Conservation (phyloP, 192 early-diverging fungal genomes). For the Linnemannia exigua region DNA sequence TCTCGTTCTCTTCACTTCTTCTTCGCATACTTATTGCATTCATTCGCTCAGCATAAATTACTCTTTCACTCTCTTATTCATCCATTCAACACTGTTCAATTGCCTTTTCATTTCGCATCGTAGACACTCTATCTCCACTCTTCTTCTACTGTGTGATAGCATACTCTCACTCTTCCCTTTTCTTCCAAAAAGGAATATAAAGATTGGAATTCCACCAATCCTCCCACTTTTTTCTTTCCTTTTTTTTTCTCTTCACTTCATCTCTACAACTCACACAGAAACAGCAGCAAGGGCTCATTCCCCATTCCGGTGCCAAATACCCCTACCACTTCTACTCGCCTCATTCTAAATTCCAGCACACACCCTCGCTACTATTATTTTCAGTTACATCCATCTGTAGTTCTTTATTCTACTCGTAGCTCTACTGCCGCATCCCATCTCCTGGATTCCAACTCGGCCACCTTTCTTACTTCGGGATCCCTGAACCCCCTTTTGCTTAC, state of each 20-base stretch:
- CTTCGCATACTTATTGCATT: neutral
- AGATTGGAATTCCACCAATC: constrained; percentile 40
- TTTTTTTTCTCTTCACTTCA: constrained; percentile 11
- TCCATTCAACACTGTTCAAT: neutral
- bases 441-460: neutral
- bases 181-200: constrained; percentile 47
- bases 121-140: neutral
- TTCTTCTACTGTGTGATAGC: neutral
- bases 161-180: neutral
- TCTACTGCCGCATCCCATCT: no score
- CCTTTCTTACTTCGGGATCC: neutral
- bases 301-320: neutral
- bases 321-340: neutral
- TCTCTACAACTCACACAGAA: neutral
- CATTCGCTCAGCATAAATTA: neutral
- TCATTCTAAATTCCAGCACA: neutral
- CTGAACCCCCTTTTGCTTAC: neutral
- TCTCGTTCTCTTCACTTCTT: no score
- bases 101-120: neutral
- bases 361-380: neutral
- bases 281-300: neutral
- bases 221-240: constrained; percentile 22
- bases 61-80: neutral
- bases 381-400: neutral
- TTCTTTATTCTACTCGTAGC: neutral